phyloP scores from a whole-genome alignment of 2,329 filamentous ascomycete species.

The Byssoonygena ceratinophila region DNA sequence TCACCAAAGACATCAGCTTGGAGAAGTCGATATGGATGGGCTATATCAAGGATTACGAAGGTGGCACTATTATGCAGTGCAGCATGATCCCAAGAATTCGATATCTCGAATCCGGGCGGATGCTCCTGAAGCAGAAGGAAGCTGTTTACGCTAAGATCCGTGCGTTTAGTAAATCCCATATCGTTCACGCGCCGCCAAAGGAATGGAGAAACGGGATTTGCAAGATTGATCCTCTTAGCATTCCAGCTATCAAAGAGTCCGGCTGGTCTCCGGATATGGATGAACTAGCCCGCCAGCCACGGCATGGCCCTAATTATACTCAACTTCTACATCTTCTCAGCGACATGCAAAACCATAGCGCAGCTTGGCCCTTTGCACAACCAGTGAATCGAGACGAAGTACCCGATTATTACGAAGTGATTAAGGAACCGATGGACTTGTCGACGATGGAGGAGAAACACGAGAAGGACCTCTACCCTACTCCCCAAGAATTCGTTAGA shows the following conservation, averaged over 20 bases:
- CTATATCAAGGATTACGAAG: constrained; percentile 99
- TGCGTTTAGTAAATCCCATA: constrained; percentile 77
- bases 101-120: constrained; percentile 83
- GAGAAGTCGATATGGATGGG: constrained; percentile 93
- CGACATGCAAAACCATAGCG: constrained; percentile 85
- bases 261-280: constrained; percentile 99
- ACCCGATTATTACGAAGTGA: constrained; percentile 97
- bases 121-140: constrained; percentile 96
- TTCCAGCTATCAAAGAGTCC: constrained; percentile 78
- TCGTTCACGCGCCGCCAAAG: constrained; percentile 72
- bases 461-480: constrained; percentile 82
- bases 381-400: constrained; percentile 95
- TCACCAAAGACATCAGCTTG: constrained; percentile 95
- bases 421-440: constrained; percentile 95
- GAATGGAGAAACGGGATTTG: constrained; percentile 69
- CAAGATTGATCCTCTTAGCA: constrained; percentile 72
- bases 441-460: constrained; percentile 93
- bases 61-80: constrained; percentile 98
- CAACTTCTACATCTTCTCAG: constrained; percentile 86
- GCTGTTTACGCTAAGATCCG: constrained; percentile 90
- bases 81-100: constrained; percentile 91
- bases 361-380: constrained; percentile 87
- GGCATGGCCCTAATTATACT: constrained; percentile 93
- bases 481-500: constrained; percentile 81
- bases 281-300: constrained; percentile 83